Percentiles rank a stretch among this genome's conserved stretches.
Conservation (phyloP, 371 early-diverging fungal genomes). For the Lichtheimia corymbifera region DNA sequence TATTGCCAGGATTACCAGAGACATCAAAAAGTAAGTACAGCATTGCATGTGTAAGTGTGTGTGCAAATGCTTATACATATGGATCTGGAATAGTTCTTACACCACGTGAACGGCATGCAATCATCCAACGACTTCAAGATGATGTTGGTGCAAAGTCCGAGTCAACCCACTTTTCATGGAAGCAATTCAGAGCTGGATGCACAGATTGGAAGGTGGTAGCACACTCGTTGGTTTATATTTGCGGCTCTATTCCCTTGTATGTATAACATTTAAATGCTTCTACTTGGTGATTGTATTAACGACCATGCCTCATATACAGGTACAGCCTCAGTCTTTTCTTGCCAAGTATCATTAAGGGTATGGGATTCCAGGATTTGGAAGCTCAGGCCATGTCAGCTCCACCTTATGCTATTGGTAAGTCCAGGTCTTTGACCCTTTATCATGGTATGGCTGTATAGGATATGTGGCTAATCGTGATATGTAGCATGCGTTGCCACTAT, state of each 20-base stretch:
- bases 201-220: conserved; percentile 60
- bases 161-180: conserved; percentile 55
- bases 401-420: conserved; percentile 18
- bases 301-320: too few relatives aligned
- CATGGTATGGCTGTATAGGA: background rate
- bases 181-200: conserved; percentile 56
- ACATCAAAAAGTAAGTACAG: conserved; percentile 52
- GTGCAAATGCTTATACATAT: background rate
- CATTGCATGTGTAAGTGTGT: background rate
- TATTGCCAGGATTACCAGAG: conserved; percentile 74
- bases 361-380: conserved; percentile 57
- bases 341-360: conserved; percentile 70
- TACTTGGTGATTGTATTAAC: too few relatives aligned
- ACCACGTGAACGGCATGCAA: conserved; percentile 56
- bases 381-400: conserved; percentile 51
- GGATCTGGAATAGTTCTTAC: conserved; percentile 42
- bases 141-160: conserved; percentile 66
- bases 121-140: conserved; percentile 53
- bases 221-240: conserved; percentile 61
- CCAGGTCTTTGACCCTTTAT: background rate
- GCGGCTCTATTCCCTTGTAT: conserved; percentile 59
- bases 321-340: conserved; percentile 68
- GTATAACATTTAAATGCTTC: too few relatives aligned
- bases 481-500: conserved; percentile 58
- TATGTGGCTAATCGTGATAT: background rate